Evolutionary conservation across 805 yeast genomes (phyloP).

Genomic region (Cyberlindnera subsufficiens): DNA sequence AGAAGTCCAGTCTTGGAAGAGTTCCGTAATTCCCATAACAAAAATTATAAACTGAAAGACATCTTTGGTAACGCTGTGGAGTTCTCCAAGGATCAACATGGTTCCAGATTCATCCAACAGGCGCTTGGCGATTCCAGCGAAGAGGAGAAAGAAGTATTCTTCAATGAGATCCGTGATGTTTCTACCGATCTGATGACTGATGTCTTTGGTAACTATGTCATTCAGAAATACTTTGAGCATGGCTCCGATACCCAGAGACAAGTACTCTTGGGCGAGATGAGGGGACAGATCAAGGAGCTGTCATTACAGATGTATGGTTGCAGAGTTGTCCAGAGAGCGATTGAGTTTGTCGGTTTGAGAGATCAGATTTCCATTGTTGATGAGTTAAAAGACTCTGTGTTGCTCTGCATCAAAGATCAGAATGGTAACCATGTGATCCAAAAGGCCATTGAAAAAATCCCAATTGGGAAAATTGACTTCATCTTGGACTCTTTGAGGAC

Average conservation of each 20-base stretch:
- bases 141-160: slow-evolving; percentile 75
- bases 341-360: slow-evolving; percentile 60
- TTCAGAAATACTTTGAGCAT: slow-evolving; percentile 86
- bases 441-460: slow-evolving; percentile 84
- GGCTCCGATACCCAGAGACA: slow-evolving; percentile 69
- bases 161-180: slow-evolving; percentile 74
- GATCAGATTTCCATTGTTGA: slow-evolving; percentile 64
- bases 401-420: slow-evolving; percentile 83
- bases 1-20: slow-evolving; percentile 82
- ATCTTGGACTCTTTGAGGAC: slow-evolving; percentile 65
- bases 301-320: slow-evolving; percentile 97
- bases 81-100: slow-evolving; percentile 94
- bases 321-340: slow-evolving; percentile 91
- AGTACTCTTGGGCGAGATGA: slow-evolving; percentile 63
- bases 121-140: slow-evolving; percentile 57
- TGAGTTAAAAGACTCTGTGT: slow-evolving; percentile 60
- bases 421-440: slow-evolving; percentile 98
- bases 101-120: slow-evolving; percentile 94
- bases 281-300: slow-evolving; percentile 64
- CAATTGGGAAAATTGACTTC: slow-evolving; percentile 63
- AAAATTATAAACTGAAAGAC: slow-evolving; percentile 61
- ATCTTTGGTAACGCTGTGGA: slow-evolving; percentile 85
- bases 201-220: slow-evolving; percentile 96
- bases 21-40: slow-evolving; percentile 57
- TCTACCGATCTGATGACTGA: slow-evolving; percentile 84